Percentiles rank a stretch among this genome's conserved stretches.
Conservation (phyloP, 148 eudicot species). For the Rhododendron griersonianum region DNA sequence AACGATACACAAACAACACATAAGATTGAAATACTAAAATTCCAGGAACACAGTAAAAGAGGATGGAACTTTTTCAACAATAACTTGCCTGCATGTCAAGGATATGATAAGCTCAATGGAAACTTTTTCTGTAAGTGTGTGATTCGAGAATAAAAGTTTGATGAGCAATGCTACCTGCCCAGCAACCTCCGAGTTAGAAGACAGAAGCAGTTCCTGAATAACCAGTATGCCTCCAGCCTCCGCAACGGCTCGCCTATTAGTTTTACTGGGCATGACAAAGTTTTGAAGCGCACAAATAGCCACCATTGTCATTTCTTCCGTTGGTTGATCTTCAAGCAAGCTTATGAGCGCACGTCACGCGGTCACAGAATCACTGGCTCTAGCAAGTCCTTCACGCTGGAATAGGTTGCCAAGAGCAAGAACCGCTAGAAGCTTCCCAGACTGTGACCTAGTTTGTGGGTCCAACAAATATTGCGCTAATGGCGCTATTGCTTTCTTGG, state of each 20-base stretch:
- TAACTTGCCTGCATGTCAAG: conserved; percentile 59
- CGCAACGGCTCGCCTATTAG: conserved; percentile 78
- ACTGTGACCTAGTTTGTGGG: conserved; percentile 65
- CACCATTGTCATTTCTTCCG: conserved; percentile 74
- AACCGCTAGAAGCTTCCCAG: conserved; percentile 69
- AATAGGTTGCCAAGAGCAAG: conserved; percentile 83
- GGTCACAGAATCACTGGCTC: conserved; percentile 58
- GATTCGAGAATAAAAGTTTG: conserved; percentile 65
- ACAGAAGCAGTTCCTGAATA: conserved; percentile 57
- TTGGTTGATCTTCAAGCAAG: conserved; percentile 66
- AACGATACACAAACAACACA: neutral
- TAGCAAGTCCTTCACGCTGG: conserved; percentile 75
- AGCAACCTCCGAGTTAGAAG: conserved; percentile 50
- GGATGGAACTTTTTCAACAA: conserved; percentile 2
- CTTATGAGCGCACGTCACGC: conserved; percentile 75
- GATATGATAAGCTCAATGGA: conserved; percentile 77
- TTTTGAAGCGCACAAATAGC: conserved; percentile 84
- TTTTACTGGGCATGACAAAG: conserved; percentile 68
- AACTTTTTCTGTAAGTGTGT: conserved; percentile 75
- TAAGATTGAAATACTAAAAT: too few species aligned
- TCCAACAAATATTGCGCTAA: conserved; percentile 73
- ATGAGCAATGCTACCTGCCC: conserved; percentile 66
- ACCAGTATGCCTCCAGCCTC: conserved; percentile 85
- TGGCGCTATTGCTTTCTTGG: conserved; percentile 69
- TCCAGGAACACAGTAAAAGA: conserved; percentile 3